Evolutionary conservation across 1,284 basidiomycete species (phyloP), one percentile per base, ranked within the genome.

Genomic region (Cystobasidium slooffiae): DNA sequence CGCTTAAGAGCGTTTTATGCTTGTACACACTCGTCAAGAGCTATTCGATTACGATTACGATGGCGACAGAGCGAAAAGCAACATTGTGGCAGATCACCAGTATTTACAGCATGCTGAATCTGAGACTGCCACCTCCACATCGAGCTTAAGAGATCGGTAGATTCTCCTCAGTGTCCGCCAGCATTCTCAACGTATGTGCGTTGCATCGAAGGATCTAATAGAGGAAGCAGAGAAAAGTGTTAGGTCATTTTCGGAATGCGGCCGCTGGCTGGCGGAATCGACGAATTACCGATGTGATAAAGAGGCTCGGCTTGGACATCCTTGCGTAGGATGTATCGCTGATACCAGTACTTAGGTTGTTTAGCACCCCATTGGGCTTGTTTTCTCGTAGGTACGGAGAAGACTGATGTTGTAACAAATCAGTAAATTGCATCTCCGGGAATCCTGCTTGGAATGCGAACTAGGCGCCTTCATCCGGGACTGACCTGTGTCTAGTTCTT

Each of bases 401-500:
- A 74, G 63, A 74, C 72, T 63, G 18, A 18, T 20, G 14, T 43
- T 20, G 44, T 31, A 31, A 31, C 31, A 31, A 31, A 5, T 31
- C 31, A 31, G 31, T 5, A 31, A 31, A 31, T 31, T 31, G 31
- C 31, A 31, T 31, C 31, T 31, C 31, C 47, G 16, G 3, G 47
- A 51, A 51, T 14, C 14, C 2, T 51, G 20, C 16, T 20, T 51
- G 47, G 6, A 20, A 51, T 14, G 16, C 47, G 47, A 51, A 6
- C 20, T 51, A 51, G 31, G 31, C 31, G 31, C 20, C 47, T 20
- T 20, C 47, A 51, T 51, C 47, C 3, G 16, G 14, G 47, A 31
- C 64, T 39, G 14, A 53, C 64, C 64, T 41, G 43, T 55, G 78
- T 89, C 88, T 64, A 89, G 83, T 81, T 90, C 89, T 81, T 94